Conservation (phyloP, 2,329 filamentous ascomycete species). For the Xylariaceae sp. region DNA sequence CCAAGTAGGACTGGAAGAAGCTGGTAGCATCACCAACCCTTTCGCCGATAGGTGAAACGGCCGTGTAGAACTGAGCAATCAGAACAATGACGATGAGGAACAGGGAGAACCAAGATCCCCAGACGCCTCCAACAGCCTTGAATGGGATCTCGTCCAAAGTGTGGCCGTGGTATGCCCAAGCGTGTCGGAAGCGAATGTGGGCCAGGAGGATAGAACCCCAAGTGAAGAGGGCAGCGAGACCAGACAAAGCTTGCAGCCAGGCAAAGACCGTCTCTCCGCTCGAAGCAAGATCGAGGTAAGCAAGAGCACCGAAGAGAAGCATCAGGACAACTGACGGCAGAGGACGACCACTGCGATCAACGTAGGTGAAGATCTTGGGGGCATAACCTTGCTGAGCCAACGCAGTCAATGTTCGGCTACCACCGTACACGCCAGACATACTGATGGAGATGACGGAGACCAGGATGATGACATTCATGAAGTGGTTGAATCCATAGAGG, state of each 20-base stretch:
- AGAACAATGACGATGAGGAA: conserved; percentile 55
- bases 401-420: conserved; percentile 57
- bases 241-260: conserved; percentile 66
- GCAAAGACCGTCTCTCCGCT: conserved; percentile 54
- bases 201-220: conserved; percentile 68
- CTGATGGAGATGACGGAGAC: conserved; percentile 59
- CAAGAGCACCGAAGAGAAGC: conserved; percentile 50
- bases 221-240: conserved; percentile 63
- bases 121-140: conserved; percentile 57
- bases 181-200: conserved; percentile 66
- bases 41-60: conserved; percentile 34
- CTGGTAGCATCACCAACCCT: conserved; percentile 38
- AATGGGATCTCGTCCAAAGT: conserved; percentile 67
- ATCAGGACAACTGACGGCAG: conserved; percentile 47
- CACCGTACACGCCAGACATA: conserved; percentile 58
- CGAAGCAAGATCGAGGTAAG: conserved; percentile 45
- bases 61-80: conserved; percentile 42
- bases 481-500: conserved; percentile 49
- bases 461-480: conserved; percentile 60
- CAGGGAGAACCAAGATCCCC: conserved; percentile 64
- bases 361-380: conserved; percentile 54
- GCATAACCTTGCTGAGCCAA: conserved; percentile 59
- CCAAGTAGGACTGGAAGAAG: conserved; percentile 56
- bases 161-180: conserved; percentile 62
- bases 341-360: conserved; percentile 57